phyloP scores from a whole-genome alignment of 257 asterid genomes.

The Solanum bukasovii region DNA sequence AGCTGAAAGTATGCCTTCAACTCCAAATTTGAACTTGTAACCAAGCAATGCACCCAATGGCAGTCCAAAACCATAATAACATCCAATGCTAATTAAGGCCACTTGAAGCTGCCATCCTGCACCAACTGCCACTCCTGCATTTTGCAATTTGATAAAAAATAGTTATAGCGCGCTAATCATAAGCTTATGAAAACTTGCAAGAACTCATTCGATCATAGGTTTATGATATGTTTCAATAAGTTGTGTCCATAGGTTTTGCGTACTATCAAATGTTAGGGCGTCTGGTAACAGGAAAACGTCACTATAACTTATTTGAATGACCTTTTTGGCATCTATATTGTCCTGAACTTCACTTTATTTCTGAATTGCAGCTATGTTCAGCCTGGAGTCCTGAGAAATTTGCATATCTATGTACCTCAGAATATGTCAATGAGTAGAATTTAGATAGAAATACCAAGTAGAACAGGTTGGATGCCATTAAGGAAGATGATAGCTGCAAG shows the following conservation, averaged over 20 bases:
- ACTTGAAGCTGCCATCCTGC: conserved; percentile 33
- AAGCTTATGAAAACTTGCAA: background rate
- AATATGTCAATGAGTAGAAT: background rate
- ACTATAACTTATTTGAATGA: background rate
- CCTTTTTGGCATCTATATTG: background rate
- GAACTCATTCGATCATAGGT: background rate
- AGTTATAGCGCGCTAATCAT: background rate
- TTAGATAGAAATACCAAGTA: conserved; percentile 10
- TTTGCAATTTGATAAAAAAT: background rate
- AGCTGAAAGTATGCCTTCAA: conserved; percentile 28
- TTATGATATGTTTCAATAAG: background rate
- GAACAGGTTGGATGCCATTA: conserved; percentile 24
- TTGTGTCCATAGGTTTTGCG: background rate
- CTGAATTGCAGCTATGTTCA: background rate
- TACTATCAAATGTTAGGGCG: background rate
- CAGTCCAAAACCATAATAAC: conserved; percentile 23
- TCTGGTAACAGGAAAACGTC: background rate
- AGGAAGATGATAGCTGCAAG: conserved; percentile 24
- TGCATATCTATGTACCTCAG: background rate
- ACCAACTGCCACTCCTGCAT: conserved; percentile 32
- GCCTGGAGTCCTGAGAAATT: background rate
- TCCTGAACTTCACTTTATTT: background rate
- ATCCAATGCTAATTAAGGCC: conserved; percentile 15
- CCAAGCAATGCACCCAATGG: conserved; percentile 29
- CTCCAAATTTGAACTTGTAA: conserved; percentile 16